Evolutionary conservation across 208 protist genomes (phyloP), one percentile per base, ranked within the genome.

Genomic region (Acanthamoeba culbertsoni): DNA sequence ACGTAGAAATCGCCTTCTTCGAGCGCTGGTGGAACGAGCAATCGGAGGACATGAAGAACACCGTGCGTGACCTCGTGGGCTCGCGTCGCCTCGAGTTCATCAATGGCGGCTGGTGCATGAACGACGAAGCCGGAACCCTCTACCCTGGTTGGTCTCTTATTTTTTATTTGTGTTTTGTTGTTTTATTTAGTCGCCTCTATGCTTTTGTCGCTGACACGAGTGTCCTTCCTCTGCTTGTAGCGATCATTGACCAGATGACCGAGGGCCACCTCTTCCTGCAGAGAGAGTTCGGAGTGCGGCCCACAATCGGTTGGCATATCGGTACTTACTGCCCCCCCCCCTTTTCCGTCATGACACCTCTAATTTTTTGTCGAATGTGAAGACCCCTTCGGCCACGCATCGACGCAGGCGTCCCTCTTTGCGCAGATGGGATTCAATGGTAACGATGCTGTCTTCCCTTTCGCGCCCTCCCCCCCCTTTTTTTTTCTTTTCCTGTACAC

Each of bases 181-280:
- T 73, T 5, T 12, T n/a, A 12, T n/a, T 28, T 5, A 18, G n/a
- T 20, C 20, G 5, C 62, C 4, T 0, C 31, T 4, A 20, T 16
- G 31, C 0, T 62, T 5, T 48, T 57, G 48, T 57, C n/a, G 35
- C 63, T 55, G 48, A 55, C 18, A 8, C 8, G 18, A 7, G 33
- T 20, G 42, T 31, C 14, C 40, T 20, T 84, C 6, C 1, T 20
- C 6, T 7, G 20, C 0, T 35, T 8, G 48, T 55, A 43, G 93
- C 93, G 5, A 77, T 95, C 0, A 92, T 96, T 31, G 89, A 96
- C 53, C 95, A 96, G 37, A 96, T 96, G 95, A 94, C 95, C 3
- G 42, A 91, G 0, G 95, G 95, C 0, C 95, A 96, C 89, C 86
- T 84, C 57, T 96, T 95, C 82, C 16, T 94, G 26, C 26, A 73